These are phyloP conservation scores for Nymphaea colorata DNA, from an alignment of 164 flowering plant genomes.

Conservation along the genomic window DNA sequence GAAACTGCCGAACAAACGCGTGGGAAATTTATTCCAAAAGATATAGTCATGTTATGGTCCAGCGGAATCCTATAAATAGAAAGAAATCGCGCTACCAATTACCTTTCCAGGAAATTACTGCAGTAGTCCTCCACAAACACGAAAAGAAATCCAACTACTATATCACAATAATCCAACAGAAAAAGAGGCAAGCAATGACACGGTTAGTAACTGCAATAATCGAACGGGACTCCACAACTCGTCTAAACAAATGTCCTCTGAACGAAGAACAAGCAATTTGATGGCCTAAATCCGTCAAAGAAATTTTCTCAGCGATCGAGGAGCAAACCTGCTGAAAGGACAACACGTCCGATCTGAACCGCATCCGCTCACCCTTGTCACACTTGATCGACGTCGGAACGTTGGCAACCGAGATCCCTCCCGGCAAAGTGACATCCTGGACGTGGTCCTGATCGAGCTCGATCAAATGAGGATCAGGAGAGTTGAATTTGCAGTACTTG, in stretches of 20 bases:
- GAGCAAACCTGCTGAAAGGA: constrained; percentile 72
- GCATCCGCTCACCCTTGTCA: constrained; percentile 88
- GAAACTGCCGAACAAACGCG: too few relatives aligned
- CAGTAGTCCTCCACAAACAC: too few relatives aligned
- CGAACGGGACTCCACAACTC: background rate
- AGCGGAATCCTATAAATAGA: too few relatives aligned
- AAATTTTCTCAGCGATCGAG: background rate
- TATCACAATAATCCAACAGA: too few relatives aligned
- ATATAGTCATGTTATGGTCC: too few relatives aligned
- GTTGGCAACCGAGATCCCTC: constrained; percentile 48
- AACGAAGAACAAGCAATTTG: background rate
- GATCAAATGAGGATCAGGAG: constrained; percentile 44
- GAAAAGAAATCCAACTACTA: too few relatives aligned
- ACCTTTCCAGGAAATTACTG: too few relatives aligned
- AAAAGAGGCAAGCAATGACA: background rate
- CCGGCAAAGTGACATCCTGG: constrained; percentile 60
- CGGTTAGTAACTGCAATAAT: background rate
- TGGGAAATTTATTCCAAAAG: too few relatives aligned
- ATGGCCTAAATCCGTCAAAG: background rate
- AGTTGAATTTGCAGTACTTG: constrained; percentile 59
- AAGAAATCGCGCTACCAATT: too few relatives aligned
- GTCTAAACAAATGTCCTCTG: background rate
- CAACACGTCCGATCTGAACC: constrained; percentile 81
- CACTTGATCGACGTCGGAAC: constrained; percentile 76
- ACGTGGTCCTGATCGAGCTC: constrained; percentile 49